These are phyloP conservation scores for Penicillium arizonense DNA, from an alignment of 495 filamentous ascomycete species.

Conservation along the genomic window DNA sequence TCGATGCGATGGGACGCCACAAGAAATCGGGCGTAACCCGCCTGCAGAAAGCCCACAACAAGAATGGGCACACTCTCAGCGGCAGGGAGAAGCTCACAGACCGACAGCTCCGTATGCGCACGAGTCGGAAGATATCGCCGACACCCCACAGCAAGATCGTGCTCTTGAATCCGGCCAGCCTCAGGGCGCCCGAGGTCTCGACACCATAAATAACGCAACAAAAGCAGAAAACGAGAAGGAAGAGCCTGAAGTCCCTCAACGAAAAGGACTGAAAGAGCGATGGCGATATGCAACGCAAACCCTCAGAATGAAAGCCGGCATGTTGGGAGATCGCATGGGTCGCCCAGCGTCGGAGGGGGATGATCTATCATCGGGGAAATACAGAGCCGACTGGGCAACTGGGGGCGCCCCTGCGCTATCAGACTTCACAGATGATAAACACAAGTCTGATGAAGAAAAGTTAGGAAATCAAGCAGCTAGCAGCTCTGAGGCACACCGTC, in stretches of 20 bases:
- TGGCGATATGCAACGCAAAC: background rate
- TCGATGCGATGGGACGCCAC: constrained; percentile 6
- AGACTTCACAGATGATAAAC: constrained; percentile 30
- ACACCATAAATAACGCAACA: background rate
- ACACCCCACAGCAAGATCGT: constrained; percentile 11
- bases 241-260: background rate
- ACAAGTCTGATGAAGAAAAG: constrained; percentile 30
- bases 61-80: constrained; percentile 12
- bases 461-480: constrained; percentile 13
- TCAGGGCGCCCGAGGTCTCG: background rate
- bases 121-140: constrained; percentile 15
- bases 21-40: background rate
- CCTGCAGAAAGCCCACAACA: background rate
- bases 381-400: constrained; percentile 27
- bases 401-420: constrained; percentile 25
- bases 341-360: constrained; percentile 22
- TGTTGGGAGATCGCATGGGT: constrained; percentile 16
- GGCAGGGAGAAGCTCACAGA: constrained; percentile 7
- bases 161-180: background rate
- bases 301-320: constrained; percentile 7
- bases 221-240: constrained; percentile 2
- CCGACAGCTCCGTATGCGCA: constrained; percentile 16
- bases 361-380: constrained; percentile 21
- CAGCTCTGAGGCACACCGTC: constrained; percentile 27
- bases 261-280: background rate